phyloP scores from a whole-genome alignment of 2,329 filamentous ascomycete genomes.

The Diaporthe longicolla region DNA sequence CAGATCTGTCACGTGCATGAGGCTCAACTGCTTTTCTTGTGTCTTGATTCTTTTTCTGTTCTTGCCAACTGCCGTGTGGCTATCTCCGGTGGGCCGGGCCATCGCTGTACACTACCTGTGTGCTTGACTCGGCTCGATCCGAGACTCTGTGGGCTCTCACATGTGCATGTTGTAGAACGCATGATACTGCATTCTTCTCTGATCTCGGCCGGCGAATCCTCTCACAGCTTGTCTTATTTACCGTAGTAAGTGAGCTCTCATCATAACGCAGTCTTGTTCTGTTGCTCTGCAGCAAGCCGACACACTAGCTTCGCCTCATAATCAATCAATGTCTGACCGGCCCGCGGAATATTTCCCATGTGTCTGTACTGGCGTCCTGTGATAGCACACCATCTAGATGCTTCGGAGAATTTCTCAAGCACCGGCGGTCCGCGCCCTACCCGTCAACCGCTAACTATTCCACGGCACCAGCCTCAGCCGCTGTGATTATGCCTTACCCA shows the following conservation, averaged over 20 bases:
- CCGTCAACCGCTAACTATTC: background rate
- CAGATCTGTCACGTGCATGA: constrained; percentile 25
- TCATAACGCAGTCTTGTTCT: background rate
- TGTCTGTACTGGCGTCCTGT: background rate
- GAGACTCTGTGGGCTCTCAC: constrained; percentile 2
- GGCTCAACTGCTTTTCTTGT: background rate
- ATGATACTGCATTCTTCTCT: background rate
- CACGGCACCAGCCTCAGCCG: background rate
- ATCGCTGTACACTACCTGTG: background rate
- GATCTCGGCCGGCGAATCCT: background rate
- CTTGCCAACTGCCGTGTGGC: background rate
- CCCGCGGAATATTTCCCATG: background rate
- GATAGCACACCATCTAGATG: background rate
- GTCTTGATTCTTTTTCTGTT: background rate
- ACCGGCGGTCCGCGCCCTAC: constrained; percentile 6
- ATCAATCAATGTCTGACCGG: background rate
- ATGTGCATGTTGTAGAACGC: background rate
- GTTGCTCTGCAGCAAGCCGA: background rate
- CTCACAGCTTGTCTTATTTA: background rate
- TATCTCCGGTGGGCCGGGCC: background rate
- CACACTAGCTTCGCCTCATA: background rate
- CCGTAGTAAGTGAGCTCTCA: background rate
- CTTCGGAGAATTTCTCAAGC: constrained; percentile 9
- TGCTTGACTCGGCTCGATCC: constrained; percentile 18
- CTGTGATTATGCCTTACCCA: background rate